Percentiles rank a stretch among this genome's conserved stretches.
These are phyloP conservation scores for Stephanodiscus minutulus DNA, from an alignment of 108 stramenopile species.

Conservation along the genomic window DNA sequence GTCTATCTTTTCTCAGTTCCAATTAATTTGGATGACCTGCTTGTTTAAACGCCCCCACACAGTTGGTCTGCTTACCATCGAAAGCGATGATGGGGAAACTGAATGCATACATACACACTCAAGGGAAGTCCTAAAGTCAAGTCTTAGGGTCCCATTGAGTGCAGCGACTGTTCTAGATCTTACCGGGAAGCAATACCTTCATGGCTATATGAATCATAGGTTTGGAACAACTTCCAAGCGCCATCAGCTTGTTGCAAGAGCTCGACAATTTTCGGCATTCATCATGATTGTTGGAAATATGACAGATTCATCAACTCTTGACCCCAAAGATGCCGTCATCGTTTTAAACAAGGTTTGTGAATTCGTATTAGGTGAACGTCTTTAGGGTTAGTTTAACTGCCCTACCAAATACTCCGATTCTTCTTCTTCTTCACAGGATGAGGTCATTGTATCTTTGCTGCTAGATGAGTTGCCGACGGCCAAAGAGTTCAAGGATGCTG, in stretches of 20 bases:
- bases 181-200: conserved; percentile 61
- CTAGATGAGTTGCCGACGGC: conserved; percentile 81
- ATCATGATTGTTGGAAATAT: conserved; percentile 79
- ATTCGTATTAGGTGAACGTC: not conserved
- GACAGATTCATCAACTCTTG: conserved; percentile 55
- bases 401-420: not conserved
- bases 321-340: conserved; percentile 85
- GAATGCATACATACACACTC: conserved; percentile 48
- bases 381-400: not conserved
- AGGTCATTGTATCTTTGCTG: conserved; percentile 77
- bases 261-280: conserved; percentile 82
- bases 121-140: conserved; percentile 52
- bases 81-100: conserved; percentile 38
- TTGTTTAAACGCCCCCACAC: not conserved
- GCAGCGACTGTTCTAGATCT: conserved; percentile 57
- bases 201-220: conserved; percentile 68
- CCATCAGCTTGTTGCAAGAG: conserved; percentile 57
- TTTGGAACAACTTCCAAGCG: conserved; percentile 35
- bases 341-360: conserved; percentile 68
- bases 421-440: conserved; percentile 49
- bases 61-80: conserved; percentile 55
- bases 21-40: not conserved
- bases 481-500: conserved; percentile 88
- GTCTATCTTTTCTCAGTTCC: too few species aligned
- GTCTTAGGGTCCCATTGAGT: conserved; percentile 48